Base-by-base conservation (phyloP, 2,329 filamentous ascomycete species). In the Clonostachys rhizophaga region DNA sequence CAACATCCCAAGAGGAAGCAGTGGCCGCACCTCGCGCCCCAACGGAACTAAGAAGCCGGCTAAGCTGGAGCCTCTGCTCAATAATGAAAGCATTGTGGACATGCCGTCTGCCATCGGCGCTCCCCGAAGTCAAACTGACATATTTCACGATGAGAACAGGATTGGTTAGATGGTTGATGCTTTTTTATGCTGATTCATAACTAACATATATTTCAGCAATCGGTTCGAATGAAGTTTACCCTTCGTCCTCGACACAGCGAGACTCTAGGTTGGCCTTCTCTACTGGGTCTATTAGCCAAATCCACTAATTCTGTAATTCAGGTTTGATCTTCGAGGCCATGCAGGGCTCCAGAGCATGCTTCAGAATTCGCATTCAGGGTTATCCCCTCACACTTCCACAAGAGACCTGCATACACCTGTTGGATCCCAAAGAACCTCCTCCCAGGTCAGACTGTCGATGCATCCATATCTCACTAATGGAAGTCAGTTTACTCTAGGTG, bases 291-390 rank as follows among this genome's bases (percentile, higher is more conserved):
- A 30, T 30, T 9, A 30, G 24, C 24, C 24, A 30, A 30, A 30
- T 30, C 24, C 24, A 30, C 24, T 30, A 30, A 30, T 30, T 10
- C 24, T 30, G 9, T 30, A 30, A 45, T 12, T 13, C 20, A 66
- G 63, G 47, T 67, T 62, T 48, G 59, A 62, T 54, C 53, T 58
- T 49, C 63, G 59, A 42, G 58, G 58, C 20, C 60, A 58, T 50
- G 58, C 66, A 24, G 16, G 40, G 34, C 54, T 71, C 34, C 66
- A 67, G 17, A 57, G 61, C 5, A 58, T 72, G 16, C 64, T 65
- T 39, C 54, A 68, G 14, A 58, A 62, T 35, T 61, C 68, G 10
- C 67, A 70, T 44, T 62, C 69, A 9, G 24, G 24, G 24, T 30
- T 30, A 10, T 30, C 24, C 24, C 24, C 24, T 30, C 24, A 30